phyloP scores from a whole-genome alignment of 495 filamentous ascomycete genomes.

The Hypoxylon trugodes region DNA sequence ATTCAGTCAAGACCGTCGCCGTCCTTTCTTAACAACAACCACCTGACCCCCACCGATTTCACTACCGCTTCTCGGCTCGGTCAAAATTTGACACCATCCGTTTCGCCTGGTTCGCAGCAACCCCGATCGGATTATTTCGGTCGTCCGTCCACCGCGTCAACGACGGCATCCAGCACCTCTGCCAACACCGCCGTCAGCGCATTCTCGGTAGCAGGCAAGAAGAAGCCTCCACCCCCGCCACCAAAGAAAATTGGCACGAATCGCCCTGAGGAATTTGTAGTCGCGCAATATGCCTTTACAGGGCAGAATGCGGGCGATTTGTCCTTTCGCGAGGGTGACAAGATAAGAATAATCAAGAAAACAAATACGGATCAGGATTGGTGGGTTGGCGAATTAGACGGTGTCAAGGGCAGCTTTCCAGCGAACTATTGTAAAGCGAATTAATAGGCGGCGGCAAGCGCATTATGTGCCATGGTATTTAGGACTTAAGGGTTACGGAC shows the following conservation, averaged over 20 bases:
- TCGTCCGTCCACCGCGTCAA: conserved; percentile 51
- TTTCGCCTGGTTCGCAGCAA: conserved; percentile 38
- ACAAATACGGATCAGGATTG: conserved; percentile 90
- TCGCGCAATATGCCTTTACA: conserved; percentile 81
- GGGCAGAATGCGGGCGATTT: conserved; percentile 79
- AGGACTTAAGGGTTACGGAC: no score
- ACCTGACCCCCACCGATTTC: conserved; percentile 56
- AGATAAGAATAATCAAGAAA: conserved; percentile 83
- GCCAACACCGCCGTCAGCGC: conserved; percentile 39
- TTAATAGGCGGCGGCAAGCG: conserved; percentile 8
- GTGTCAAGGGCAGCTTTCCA: conserved; percentile 80
- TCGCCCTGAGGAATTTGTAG: conserved; percentile 70
- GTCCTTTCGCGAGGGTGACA: conserved; percentile 82
- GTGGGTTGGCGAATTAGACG: conserved; percentile 91
- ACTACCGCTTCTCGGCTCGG: conserved; percentile 55
- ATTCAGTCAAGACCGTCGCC: conserved; percentile 30
- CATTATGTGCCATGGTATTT: no score
- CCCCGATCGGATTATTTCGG: conserved; percentile 62
- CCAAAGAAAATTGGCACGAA: conserved; percentile 60
- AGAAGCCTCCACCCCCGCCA: conserved; percentile 71
- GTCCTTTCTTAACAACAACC: conserved; percentile 36
- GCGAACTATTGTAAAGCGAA: conserved; percentile 79
- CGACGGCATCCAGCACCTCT: conserved; percentile 46
- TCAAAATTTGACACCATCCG: conserved; percentile 33
- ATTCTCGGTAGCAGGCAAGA: conserved; percentile 44